These are phyloP conservation scores for Botrytis squamosa DNA, from an alignment of 2,329 filamentous ascomycete genomes.

Conservation along the genomic window DNA sequence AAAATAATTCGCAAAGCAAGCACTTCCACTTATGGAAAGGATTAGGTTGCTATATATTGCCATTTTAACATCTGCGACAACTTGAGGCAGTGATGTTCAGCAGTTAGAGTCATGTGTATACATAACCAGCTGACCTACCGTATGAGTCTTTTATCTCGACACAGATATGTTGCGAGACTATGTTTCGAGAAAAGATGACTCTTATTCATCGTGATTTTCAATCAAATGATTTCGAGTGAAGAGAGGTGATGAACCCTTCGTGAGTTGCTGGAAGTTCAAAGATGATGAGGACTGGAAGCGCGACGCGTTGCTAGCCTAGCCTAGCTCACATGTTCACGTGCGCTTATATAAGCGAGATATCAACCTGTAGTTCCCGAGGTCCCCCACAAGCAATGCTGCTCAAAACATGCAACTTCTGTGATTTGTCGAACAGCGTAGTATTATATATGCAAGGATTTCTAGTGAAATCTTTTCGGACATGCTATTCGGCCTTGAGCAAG, in stretches of 20 bases:
- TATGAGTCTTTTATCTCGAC: constrained; percentile 1
- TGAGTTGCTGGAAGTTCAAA: not conserved
- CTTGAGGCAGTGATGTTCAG: constrained; percentile 15
- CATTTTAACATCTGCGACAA: not conserved
- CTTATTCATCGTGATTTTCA: not conserved
- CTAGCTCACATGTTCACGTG: not conserved
- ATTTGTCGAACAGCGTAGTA: not conserved
- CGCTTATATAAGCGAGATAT: constrained; percentile 1
- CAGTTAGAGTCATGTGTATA: constrained; percentile 15
- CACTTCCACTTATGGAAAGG: not conserved
- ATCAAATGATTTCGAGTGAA: not conserved
- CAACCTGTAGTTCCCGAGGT: not conserved
- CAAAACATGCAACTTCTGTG: not conserved
- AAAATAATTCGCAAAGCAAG: not conserved
- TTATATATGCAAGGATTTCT: not conserved
- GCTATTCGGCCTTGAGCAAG: not conserved
- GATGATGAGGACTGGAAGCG: not conserved
- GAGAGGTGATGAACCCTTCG: not conserved
- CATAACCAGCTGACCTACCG: constrained; percentile 12
- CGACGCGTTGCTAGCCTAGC: not conserved
- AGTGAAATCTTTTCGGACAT: not conserved
- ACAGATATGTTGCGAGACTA: not conserved
- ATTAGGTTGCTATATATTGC: not conserved
- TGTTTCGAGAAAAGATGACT: not conserved
- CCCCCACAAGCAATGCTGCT: not conserved